Evolutionary conservation across 106 monocot species (phyloP), one percentile per base, ranked within the genome.

Genomic region (Dactylorhiza incarnata): DNA sequence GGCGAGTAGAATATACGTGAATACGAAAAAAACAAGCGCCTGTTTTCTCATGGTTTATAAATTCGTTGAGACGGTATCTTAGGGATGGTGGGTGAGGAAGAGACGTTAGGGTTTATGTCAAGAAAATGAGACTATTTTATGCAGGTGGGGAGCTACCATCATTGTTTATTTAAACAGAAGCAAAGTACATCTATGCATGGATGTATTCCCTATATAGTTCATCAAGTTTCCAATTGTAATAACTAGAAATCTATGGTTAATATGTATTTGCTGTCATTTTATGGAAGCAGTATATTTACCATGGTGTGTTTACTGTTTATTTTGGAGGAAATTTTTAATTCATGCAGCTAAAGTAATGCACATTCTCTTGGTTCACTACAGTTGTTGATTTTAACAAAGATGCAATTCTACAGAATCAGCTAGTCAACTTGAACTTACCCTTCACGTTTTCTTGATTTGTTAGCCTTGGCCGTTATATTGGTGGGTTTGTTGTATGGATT

Each of bases 401-500:
- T 65, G 65, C 13, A 65, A 26, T 26, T 65, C 65, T 20, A 20
- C 2, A 65, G 65, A 29, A 26, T 29, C 65, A 65, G 0, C 14
- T 65, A 24, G 29, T 29, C 13, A 29, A 26, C 65, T 65, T 65
- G 13, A 69, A 59, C 75, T 81, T 19, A 5, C 69, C 44, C 14
- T 73, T 16, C 75, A 16, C 26, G 20, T 65, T 73, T 56, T 74
- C 75, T 82, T 11, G 37, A 45, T 49, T 62, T 50, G 63, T 51
- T 86, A 97, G 97, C 89, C 37, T 76, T 94, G 47, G 91, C 93
- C 72, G 77, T 91, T 69, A 77, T 94, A 65, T 76, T 97, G 71
- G 89, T 97, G 56, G 97, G 97, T 29, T 83, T 97, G 83, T 86
- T 97, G 5, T 97, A 97, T 77, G 97, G 97, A 68, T 97, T 91